These are phyloP conservation scores for Cucurbita ficifolia DNA, from an alignment of 306 rosid genomes.

Conservation along the genomic window DNA sequence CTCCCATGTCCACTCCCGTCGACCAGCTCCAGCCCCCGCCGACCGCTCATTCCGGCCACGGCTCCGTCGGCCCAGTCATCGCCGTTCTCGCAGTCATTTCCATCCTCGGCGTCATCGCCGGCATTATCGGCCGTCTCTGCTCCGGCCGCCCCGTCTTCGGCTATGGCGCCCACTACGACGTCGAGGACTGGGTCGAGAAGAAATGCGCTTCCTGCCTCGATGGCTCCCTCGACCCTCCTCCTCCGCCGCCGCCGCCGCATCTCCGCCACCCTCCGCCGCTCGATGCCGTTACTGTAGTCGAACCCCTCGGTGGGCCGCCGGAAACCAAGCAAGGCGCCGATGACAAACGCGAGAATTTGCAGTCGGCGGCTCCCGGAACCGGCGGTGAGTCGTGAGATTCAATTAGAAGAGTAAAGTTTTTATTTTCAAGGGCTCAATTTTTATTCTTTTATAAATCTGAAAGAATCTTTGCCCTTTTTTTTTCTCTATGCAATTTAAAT, in stretches of 20 bases:
- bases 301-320: constrained; percentile 13
- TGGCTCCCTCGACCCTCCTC: constrained; percentile 37
- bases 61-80: constrained; percentile 68
- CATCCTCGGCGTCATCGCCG: constrained; percentile 58
- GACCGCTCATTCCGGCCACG: constrained; percentile 32
- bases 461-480: background rate
- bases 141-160: constrained; percentile 75
- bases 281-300: constrained; percentile 11
- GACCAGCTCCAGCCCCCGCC: constrained; percentile 34
- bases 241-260: background rate
- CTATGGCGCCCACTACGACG: constrained; percentile 35
- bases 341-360: background rate
- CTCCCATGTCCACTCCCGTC: constrained; percentile 31
- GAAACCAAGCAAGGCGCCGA: constrained; percentile 30
- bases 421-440: background rate
- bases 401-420: background rate
- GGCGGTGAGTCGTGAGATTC: constrained; percentile 4
- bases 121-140: constrained; percentile 73
- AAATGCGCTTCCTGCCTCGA: constrained; percentile 76
- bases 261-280: constrained; percentile 4
- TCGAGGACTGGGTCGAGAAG: constrained; percentile 64
- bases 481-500: background rate
- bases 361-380: background rate
- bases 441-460: background rate
- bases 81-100: constrained; percentile 61